Evolutionary conservation across 2,329 filamentous ascomycete species (phyloP).

Genomic region (Ophiostoma himal-ulmi): DNA sequence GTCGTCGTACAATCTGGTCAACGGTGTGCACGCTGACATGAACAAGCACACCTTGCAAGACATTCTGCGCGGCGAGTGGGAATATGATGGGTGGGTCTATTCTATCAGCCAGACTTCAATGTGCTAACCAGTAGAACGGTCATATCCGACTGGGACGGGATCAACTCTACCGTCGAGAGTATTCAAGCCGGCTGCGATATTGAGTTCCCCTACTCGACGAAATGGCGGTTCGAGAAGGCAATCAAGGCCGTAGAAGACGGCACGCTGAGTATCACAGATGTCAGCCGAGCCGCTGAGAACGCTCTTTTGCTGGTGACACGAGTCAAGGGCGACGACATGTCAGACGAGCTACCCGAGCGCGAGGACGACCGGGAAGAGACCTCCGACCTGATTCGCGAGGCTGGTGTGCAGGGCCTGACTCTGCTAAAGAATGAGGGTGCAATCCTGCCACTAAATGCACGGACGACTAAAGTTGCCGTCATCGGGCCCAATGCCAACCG

Average conservation of each 20-base stretch:
- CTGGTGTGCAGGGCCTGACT: not conserved
- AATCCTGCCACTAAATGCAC: not conserved
- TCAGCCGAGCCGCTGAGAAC: not conserved
- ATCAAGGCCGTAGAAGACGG: slow-evolving; percentile 44
- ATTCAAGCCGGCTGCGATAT: slow-evolving; percentile 52
- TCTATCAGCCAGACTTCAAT: slow-evolving; percentile 28
- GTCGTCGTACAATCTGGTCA: slow-evolving; percentile 63
- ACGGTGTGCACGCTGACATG: slow-evolving; percentile 56
- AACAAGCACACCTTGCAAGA: slow-evolving; percentile 50
- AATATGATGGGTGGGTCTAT: slow-evolving; percentile 44
- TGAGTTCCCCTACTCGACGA: slow-evolving; percentile 52
- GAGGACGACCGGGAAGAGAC: not conserved
- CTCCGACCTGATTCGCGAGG: not conserved
- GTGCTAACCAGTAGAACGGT: slow-evolving; percentile 37
- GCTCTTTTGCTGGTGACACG: not conserved
- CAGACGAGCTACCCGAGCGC: not conserved
- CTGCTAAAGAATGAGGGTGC: not conserved
- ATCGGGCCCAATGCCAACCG: slow-evolving; percentile 64
- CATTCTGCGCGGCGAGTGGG: slow-evolving; percentile 56
- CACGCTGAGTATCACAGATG: not conserved
- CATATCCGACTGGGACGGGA: slow-evolving; percentile 55
- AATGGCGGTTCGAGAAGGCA: slow-evolving; percentile 54
- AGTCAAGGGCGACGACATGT: slow-evolving; percentile 1
- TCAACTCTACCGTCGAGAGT: slow-evolving; percentile 51
- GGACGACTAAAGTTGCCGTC: slow-evolving; percentile 55